phyloP scores from a whole-genome alignment of 1,284 basidiomycete species.

The Sporisorium graminicola region DNA sequence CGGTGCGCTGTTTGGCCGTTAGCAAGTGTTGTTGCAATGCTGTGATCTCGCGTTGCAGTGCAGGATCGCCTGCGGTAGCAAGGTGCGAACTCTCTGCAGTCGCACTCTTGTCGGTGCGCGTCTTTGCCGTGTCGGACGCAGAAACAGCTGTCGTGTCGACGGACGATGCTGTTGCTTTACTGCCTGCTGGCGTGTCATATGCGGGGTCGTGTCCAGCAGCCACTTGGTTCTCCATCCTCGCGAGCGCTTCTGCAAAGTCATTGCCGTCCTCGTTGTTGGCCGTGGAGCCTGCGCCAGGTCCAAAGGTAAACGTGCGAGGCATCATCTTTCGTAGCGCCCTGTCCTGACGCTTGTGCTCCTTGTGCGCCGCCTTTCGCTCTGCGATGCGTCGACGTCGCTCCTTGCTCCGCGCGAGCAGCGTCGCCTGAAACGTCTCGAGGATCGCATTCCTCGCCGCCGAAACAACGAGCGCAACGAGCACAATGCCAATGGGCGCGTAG shows the following conservation, averaged over 20 bases:
- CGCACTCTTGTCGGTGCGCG: not conserved
- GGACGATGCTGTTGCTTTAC: not conserved
- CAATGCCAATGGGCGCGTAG: constrained; percentile 67
- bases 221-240: constrained; percentile 30
- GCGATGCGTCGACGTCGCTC: constrained; percentile 30
- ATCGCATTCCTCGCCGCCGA: constrained; percentile 79
- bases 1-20: constrained; percentile 17
- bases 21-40: constrained; percentile 28
- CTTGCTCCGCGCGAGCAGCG: constrained; percentile 35
- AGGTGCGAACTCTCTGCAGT: not conserved
- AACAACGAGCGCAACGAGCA: constrained; percentile 75
- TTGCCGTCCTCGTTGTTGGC: not conserved
- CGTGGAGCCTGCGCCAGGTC: not conserved
- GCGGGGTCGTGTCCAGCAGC: not conserved
- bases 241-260: constrained; percentile 34
- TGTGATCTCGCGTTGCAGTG: constrained; percentile 30
- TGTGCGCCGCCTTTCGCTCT: constrained; percentile 22
- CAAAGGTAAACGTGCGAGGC: constrained; percentile 32
- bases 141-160: not conserved
- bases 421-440: constrained; percentile 73
- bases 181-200: not conserved
- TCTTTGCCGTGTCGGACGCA: constrained; percentile 4
- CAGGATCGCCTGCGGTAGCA: constrained; percentile 29
- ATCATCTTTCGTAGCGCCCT: constrained; percentile 21
- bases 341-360: constrained; percentile 36